A percentile compares a stretch with the other conserved stretches of the same genome.
phyloP scores from a whole-genome alignment of 345 rosid species.

The Clausena lansium region DNA sequence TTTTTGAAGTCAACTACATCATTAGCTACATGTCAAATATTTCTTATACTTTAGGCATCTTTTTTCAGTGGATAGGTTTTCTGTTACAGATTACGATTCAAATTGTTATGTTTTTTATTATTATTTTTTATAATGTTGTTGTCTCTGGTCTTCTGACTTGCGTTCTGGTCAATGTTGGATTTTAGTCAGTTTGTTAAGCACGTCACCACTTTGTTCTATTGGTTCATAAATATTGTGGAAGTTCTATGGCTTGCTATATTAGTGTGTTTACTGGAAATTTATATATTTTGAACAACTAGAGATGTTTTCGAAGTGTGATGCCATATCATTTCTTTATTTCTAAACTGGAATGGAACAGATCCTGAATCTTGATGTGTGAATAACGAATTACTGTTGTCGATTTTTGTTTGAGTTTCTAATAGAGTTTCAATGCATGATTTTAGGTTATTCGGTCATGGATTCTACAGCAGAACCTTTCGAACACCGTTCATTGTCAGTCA shows the following conservation, averaged over 20 bases:
- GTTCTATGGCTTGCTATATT: background rate
- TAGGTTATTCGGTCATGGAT: slow-evolving; percentile 59
- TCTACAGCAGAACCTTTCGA: slow-evolving; percentile 31
- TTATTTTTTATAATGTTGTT: background rate
- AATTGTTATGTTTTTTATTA: background rate
- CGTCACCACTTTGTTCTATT: background rate
- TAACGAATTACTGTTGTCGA: background rate
- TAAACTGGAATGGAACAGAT: background rate
- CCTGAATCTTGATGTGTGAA: background rate
- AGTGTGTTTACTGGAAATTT: background rate
- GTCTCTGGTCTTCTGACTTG: background rate
- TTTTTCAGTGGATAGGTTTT: background rate
- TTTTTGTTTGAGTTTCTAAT: slow-evolving; percentile 8
- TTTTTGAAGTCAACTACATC: background rate
- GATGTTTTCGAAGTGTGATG: background rate
- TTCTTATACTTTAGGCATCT: background rate
- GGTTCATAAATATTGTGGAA: background rate
- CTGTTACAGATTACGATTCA: background rate
- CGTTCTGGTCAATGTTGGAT: background rate
- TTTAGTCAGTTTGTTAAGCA: background rate
- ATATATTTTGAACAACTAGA: background rate
- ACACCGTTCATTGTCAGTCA: slow-evolving; percentile 51
- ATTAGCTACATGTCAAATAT: background rate
- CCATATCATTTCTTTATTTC: background rate
- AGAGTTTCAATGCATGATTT: slow-evolving; percentile 6